Conservation (phyloP, 768 basidiomycete genomes). For the Russula sp. region DNA sequence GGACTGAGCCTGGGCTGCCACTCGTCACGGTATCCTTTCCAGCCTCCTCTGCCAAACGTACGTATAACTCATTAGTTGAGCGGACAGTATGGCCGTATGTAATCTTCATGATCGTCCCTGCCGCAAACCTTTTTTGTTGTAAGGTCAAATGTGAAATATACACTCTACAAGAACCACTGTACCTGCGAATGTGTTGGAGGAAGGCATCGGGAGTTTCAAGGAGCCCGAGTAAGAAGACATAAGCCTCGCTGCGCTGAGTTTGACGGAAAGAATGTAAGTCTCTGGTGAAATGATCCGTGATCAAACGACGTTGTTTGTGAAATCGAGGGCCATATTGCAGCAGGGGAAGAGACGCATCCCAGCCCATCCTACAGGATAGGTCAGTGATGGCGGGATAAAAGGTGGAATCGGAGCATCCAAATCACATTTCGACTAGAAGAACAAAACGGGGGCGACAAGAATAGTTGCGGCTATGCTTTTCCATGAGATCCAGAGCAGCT, state of each 20-base stretch:
- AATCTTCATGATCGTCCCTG: conserved; percentile 28
- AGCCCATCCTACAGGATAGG: conserved; percentile 19
- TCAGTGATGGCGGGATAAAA: neutral
- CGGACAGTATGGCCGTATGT: conserved; percentile 29
- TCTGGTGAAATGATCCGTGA: conserved; percentile 24
- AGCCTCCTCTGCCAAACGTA: conserved; percentile 26
- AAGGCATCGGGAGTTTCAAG: conserved; percentile 26
- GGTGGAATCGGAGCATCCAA: neutral
- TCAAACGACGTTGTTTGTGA: conserved; percentile 27
- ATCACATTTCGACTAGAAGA: conserved; percentile 26
- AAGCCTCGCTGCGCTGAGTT: conserved; percentile 26
- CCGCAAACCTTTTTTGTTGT: conserved; percentile 25
- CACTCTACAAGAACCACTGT: neutral
- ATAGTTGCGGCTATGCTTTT: conserved; percentile 29
- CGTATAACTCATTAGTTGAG: conserved; percentile 28
- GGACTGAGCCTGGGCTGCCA: conserved; percentile 26
- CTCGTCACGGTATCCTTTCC: conserved; percentile 21
- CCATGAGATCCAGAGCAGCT: conserved; percentile 31
- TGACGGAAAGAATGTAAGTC: conserved; percentile 21
- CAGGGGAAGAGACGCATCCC: conserved; percentile 18
- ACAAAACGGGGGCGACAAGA: conserved; percentile 30
- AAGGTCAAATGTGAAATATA: neutral
- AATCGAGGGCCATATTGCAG: conserved; percentile 26
- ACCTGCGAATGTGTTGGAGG: conserved; percentile 26
- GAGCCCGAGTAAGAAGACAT: conserved; percentile 25